Evolutionary conservation across 176 grass and related monocot genomes (phyloP), one percentile per base, ranked within the genome.

Genomic region (Luzula sylvatica): DNA sequence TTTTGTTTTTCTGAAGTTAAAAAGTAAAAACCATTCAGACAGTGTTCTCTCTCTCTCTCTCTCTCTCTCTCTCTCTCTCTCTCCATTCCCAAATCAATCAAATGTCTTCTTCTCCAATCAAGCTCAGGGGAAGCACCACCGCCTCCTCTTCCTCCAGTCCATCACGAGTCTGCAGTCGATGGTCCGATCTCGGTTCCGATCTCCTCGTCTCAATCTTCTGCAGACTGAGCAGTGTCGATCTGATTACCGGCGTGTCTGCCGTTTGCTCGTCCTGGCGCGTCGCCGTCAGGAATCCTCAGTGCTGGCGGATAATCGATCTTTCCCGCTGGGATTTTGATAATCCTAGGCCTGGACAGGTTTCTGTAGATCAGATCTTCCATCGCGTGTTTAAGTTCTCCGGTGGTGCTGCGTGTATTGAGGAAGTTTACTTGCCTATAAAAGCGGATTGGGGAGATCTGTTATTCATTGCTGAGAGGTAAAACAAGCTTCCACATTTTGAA

Each of bases 221-320:
- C n/a, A n/a, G n/a, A n/a, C n/a, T n/a, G n/a, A n/a, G n/a, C n/a
- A n/a, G n/a, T n/a, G n/a, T n/a, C n/a, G 56, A 60, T 8, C 38
- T 60, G 38, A 15, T 60, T 23, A 28, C 56, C 14, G 56, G 56
- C 20, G 56, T 43, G 13, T 25, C 40, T 40, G 17, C 56, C 38
- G 56, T 60, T n/a, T 60, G 56, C 12, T 60, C 38, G 14, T 60
- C 56, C 38, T 60, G 56, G 56, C 56, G 56, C 35, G 20, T 7
- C 38, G 56, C 38, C 21, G 56, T 40, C 4, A 42, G 56, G 43
- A 23, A 60, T 23, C 56, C 56, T 1, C 3, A 23, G 21, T 43
- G 11, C 56, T 60, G 56, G 56, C 38, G 20, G 1, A 60, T 15
- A 12, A 5, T 60, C 56, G 56, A 60, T 60, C 38, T 60, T 8